These are phyloP conservation scores for Tolypocladium amazonense DNA, from an alignment of 2,329 filamentous ascomycete species.

Conservation along the genomic window DNA sequence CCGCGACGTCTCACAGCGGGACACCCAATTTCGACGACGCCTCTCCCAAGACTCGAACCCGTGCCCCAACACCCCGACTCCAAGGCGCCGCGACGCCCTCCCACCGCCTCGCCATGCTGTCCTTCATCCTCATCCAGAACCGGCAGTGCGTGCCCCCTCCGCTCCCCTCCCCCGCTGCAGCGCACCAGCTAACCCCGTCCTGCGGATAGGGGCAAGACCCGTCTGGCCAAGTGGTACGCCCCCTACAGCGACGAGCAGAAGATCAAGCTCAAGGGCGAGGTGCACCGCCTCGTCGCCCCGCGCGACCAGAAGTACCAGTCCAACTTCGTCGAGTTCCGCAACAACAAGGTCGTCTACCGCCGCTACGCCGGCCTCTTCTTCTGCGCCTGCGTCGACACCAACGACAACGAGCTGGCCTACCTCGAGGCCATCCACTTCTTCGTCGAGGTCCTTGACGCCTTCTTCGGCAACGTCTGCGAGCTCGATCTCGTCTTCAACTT, in stretches of 20 bases:
- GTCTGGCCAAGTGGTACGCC: conserved; percentile 97
- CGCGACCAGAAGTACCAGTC: conserved; percentile 99
- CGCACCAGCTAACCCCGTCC: conserved; percentile 1
- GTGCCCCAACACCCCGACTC: not conserved
- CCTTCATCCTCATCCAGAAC: conserved; percentile 85
- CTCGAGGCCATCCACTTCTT: conserved; percentile 99
- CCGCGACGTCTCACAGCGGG: not conserved
- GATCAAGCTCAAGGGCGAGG: conserved; percentile 97
- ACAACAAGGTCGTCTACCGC: conserved; percentile 94
- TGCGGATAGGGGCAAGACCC: conserved; percentile 76
- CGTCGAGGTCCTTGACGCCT: conserved; percentile 94
- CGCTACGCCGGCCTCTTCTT: conserved; percentile 98
- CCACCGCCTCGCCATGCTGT: conserved; percentile 46
- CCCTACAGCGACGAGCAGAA: conserved; percentile 99
- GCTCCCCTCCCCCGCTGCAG: not conserved
- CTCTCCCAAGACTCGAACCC: not conserved
- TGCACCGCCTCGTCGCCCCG: conserved; percentile 93
- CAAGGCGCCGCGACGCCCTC: not conserved
- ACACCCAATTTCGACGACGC: not conserved
- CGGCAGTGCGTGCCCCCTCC: conserved; percentile 51
- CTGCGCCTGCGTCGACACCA: conserved; percentile 97
- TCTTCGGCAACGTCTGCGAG: conserved; percentile 99
- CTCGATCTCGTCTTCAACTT: conserved; percentile 81
- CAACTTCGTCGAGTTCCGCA: conserved; percentile 95
- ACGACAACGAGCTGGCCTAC: conserved; percentile 95